A percentile compares a stretch with the other conserved stretches of the same genome.
Evolutionary conservation across 805 yeast genomes (phyloP).

Genomic region (Candida adriatica): DNA sequence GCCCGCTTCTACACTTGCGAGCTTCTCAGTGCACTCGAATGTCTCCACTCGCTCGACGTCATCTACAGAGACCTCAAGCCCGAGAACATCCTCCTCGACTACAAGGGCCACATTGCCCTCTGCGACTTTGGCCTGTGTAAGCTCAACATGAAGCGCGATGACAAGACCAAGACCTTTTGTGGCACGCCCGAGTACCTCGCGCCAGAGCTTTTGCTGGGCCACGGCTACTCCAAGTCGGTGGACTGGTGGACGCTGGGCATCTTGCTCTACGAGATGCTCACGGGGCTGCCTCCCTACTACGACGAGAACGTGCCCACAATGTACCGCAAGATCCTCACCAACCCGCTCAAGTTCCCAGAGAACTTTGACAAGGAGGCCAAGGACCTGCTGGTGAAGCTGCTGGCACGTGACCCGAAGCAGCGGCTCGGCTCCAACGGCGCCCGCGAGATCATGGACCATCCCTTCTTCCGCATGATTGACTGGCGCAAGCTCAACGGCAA

Average conservation of each 20-base stretch:
- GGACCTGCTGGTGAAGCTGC: constrained; percentile 64
- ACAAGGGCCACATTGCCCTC: constrained; percentile 95
- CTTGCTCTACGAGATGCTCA: constrained; percentile 88
- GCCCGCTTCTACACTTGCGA: constrained; percentile 94
- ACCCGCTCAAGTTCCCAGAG: constrained; percentile 83
- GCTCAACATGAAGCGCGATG: constrained; percentile 86
- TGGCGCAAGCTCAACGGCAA: constrained; percentile 80
- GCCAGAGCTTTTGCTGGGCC: constrained; percentile 85
- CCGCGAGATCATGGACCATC: constrained; percentile 73
- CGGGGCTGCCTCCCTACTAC: constrained; percentile 95
- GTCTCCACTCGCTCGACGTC: constrained; percentile 84
- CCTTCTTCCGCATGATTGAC: constrained; percentile 83
- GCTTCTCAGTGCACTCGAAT: constrained; percentile 85
- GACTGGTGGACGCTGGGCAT: constrained; percentile 99
- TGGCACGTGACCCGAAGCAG: constrained; percentile 78
- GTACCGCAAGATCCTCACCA: constrained; percentile 90
- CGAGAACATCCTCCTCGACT: constrained; percentile 87
- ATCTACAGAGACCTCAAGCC: constrained; percentile 95
- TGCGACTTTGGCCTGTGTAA: constrained; percentile 98
- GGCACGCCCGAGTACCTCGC: constrained; percentile 98
- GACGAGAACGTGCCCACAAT: constrained; percentile 89
- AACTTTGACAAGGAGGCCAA: constrained; percentile 83
- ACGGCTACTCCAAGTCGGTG: constrained; percentile 91
- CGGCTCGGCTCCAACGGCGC: constrained; percentile 80
- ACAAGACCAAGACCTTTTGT: constrained; percentile 87